Percentiles rank a stretch among this genome's conserved stretches.
phyloP scores from a whole-genome alignment of 1,284 basidiomycete species.

The Golubevia sp. region DNA sequence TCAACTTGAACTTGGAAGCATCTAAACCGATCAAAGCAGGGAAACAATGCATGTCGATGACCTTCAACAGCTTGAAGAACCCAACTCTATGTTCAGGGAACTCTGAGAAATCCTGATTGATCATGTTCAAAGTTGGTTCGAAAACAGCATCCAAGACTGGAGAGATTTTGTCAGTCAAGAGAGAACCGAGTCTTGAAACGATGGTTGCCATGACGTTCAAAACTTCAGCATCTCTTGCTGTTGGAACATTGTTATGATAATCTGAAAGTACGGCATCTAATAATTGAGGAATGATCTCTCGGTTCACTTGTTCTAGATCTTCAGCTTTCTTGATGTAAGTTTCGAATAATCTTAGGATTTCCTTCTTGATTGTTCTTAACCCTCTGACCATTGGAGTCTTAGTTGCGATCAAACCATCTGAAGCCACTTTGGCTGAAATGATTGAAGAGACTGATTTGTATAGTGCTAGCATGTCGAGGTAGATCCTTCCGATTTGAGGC shows the following conservation, averaged over 20 bases:
- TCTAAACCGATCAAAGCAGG: slow-evolving; percentile 87
- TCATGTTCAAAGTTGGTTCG: slow-evolving; percentile 97
- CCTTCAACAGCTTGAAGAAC: slow-evolving; percentile 93
- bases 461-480: slow-evolving; percentile 96
- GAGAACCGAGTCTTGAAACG: slow-evolving; percentile 64
- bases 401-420: slow-evolving; percentile 80
- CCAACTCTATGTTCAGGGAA: slow-evolving; percentile 96
- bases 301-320: slow-evolving; percentile 89
- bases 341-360: slow-evolving; percentile 92
- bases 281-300: slow-evolving; percentile 89
- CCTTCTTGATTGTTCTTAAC: slow-evolving; percentile 96
- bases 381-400: slow-evolving; percentile 96
- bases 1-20: slow-evolving; percentile 92
- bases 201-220: slow-evolving; percentile 99
- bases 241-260: slow-evolving; percentile 91
- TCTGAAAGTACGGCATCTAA: slow-evolving; percentile 96
- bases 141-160: slow-evolving; percentile 96
- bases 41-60: slow-evolving; percentile 95
- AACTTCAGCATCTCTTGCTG: slow-evolving; percentile 94
- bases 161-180: slow-evolving; percentile 89
- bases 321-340: slow-evolving; percentile 97
- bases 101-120: slow-evolving; percentile 97
- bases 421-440: slow-evolving; percentile 89
- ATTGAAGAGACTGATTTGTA: slow-evolving; percentile 98
- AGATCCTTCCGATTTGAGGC: slow-evolving; percentile 93